These are phyloP conservation scores for Mycena kentingensis DNA, from an alignment of 768 basidiomycete species.

Conservation along the genomic window DNA sequence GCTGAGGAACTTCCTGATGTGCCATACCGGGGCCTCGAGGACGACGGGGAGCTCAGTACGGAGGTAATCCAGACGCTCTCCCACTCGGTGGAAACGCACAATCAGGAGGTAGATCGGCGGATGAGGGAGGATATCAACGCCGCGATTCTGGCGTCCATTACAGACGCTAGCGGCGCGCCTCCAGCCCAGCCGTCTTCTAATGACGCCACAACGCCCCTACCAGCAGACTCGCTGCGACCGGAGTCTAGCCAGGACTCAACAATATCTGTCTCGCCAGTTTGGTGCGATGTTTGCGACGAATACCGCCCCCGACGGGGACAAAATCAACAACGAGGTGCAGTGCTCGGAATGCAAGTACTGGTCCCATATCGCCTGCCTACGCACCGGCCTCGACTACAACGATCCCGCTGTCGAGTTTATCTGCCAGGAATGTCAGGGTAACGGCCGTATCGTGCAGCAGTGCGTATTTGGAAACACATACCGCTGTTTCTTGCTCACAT, in stretches of 20 bases:
- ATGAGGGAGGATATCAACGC: no score
- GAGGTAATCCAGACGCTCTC: no score
- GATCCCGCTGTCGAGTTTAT: background rate
- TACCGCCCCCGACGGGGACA: slow-evolving; percentile 1
- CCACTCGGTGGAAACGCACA: no score
- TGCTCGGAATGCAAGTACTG: slow-evolving; percentile 1
- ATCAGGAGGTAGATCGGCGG: no score
- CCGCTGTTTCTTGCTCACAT: no score
- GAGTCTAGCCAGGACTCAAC: background rate
- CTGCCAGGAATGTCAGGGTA: background rate
- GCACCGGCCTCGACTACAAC: background rate
- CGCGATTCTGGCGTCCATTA: no score
- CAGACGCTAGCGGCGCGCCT: no score
- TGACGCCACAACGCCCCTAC: background rate
- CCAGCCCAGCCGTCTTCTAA: background rate
- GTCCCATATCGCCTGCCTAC: slow-evolving; percentile 2
- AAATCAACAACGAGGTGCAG: slow-evolving; percentile 6
- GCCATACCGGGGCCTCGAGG: no score
- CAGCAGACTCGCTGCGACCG: background rate
- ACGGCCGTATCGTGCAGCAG: no score
- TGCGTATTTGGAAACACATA: no score
- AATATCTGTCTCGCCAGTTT: background rate
- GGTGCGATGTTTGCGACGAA: slow-evolving; percentile 3
- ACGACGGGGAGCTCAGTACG: no score
- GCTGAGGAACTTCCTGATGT: no score